Evolutionary conservation across 1,139 yeast genomes (phyloP), one percentile per base, ranked within the genome.

Genomic region (Keqinozyma sinolaborantium): DNA sequence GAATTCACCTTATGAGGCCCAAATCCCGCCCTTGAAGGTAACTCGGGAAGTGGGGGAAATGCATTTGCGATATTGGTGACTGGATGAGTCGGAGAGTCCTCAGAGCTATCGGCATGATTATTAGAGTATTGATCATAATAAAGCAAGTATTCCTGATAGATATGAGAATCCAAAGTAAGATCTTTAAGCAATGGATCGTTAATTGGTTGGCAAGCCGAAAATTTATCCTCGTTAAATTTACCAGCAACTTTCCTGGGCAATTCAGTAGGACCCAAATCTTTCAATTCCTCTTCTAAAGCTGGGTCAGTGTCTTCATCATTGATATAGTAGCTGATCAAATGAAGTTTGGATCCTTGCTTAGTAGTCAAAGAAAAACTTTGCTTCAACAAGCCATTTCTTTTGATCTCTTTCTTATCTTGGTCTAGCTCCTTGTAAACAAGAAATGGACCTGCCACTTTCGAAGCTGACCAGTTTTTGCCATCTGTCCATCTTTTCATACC

Each of bases 401-500:
- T 73, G 5, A 44, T 30, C 10, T 43, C 32, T 14, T 43, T 45
- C 16, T 53, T 50, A 14, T 47, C 47, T 16, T 43, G 41, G 29
- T 73, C 79, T 65, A 80, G 72, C 50, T 82, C 86, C 36, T 73
- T 69, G 51, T 82, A 82, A 4, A 78, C 72, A 27, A 82, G 58
- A 45, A 82, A 82, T 2, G 76, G 69, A 2, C 86, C 85, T 13
- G 73, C 68, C 3, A 82, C 87, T 41, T 86, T 64, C 0, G 84
- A 76, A 2, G 88, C 85, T 36, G 79, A 70, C 88, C 88, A 82
- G 25, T 73, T 64, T 41, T 70, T 70, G 23, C 88, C 86, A 47
- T 82, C 90, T 2, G 90, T 82, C 90, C 90, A 82, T 25, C 88
- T 58, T 41, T 78, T 71, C 79, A 82, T 81, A 12, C 80, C 83